Evolutionary conservation across 495 filamentous ascomycete species (phyloP), one percentile per base, ranked within the genome.

Genomic region (Immersiella caudata): DNA sequence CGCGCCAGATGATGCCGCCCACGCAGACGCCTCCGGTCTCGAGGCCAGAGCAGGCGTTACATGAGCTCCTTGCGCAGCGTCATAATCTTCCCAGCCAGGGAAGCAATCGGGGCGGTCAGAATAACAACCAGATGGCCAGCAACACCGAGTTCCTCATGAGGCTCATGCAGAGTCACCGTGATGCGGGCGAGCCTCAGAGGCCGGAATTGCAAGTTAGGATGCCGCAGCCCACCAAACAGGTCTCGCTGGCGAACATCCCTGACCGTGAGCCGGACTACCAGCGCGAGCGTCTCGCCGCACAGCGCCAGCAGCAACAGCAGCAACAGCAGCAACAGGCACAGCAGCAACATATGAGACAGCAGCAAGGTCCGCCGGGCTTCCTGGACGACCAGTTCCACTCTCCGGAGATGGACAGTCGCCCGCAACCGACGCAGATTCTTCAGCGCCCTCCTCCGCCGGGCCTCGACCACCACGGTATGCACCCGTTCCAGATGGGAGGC

Each of bases 111-210:
- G 72, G 68, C 25, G 76, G 76, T 55, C 82, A 76, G 66, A 80
- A 71, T 69, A 67, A 70, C 7, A 70, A 74, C 57, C 72, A 76
- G n/a, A 78, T 74, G 60, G 85, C 83, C 68, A 80, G 73, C 68
- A 82, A 86, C 56, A 78, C 81, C 16, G 84, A 85, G 54, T 87
- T 86, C 62, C 79, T 87, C 40, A 85, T 87, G 76, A 77, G 77
- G 35, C 76, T 87, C 3, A 86, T 87, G 85, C 81, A 83, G 66
- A 78, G 78, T 68, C 75, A 76, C 20, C 78, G 80, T 46, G 70
- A 74, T 33, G 73, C 75, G 8, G 79, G 82, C 0, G 83, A 85
- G 20, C 71, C 73, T 20, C 78, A 83, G 63, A 80, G 75, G 11
- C 80, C 82, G 59, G 78, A 79, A 57, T 74, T 75, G 27, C 64